Conservation (phyloP, 2,329 filamentous ascomycete genomes). For the Stromatinia cepivora region DNA sequence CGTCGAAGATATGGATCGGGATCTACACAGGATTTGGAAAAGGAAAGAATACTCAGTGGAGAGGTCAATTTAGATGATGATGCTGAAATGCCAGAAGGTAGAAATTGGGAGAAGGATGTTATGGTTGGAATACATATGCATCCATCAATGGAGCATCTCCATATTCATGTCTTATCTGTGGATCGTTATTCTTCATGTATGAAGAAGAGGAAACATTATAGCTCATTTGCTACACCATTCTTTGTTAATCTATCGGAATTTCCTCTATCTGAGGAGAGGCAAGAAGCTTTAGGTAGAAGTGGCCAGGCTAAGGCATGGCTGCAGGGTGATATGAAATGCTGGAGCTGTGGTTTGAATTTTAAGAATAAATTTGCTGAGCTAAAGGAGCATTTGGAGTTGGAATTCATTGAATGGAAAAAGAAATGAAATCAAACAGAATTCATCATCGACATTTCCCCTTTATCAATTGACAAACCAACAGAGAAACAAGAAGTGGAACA, state of each 20-base stretch:
- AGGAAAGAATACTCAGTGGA: conserved; percentile 65
- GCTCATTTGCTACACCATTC: conserved; percentile 85
- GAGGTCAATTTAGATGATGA: conserved; percentile 51
- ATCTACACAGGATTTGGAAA: conserved; percentile 62
- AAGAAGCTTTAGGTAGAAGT: conserved; percentile 41
- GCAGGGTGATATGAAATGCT: conserved; percentile 69
- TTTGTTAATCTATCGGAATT: conserved; percentile 78
- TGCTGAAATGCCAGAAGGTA: conserved; percentile 61
- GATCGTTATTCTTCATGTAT: conserved; percentile 74
- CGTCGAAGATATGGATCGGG: conserved; percentile 63
- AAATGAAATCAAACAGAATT: conserved; percentile 45
- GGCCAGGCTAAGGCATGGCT: conserved; percentile 56
- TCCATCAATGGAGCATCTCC: conserved; percentile 89
- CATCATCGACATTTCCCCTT: background rate
- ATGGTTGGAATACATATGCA: conserved; percentile 79
- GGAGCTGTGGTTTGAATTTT: conserved; percentile 78
- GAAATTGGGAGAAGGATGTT: conserved; percentile 77
- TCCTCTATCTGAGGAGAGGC: conserved; percentile 60
- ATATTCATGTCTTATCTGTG: conserved; percentile 81
- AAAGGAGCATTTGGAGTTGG: conserved; percentile 72
- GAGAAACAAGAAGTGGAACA: no score
- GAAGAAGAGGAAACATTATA: conserved; percentile 85
- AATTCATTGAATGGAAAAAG: conserved; percentile 74
- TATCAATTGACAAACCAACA: background rate
- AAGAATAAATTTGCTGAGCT: conserved; percentile 70